Conservation (phyloP, 2,329 filamentous ascomycete species). For the Aspergillus bombycis region DNA sequence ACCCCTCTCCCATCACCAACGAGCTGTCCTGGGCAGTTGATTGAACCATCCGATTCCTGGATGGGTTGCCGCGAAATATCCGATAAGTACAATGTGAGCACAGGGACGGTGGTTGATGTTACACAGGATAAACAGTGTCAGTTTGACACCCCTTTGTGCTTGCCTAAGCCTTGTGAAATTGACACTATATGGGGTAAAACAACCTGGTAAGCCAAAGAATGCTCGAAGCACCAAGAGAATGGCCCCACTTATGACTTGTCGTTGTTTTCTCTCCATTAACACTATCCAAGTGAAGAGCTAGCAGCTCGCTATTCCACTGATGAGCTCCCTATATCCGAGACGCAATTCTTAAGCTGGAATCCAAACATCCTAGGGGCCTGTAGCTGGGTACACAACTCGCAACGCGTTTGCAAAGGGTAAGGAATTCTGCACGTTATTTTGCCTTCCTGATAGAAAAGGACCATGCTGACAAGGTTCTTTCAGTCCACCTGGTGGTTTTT, state of each 20-base stretch:
- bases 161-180: slow-evolving; percentile 6
- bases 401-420: slow-evolving; percentile 6
- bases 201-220: slow-evolving; percentile 7
- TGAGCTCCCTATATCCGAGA: neutral
- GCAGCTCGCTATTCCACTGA: slow-evolving; percentile 1
- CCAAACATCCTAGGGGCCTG: neutral
- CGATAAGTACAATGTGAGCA: neutral
- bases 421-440: neutral
- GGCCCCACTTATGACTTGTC: neutral
- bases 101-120: neutral
- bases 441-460: neutral
- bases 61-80: neutral
- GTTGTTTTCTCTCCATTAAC: neutral
- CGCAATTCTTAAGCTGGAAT: slow-evolving; percentile 8
- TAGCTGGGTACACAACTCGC: neutral
- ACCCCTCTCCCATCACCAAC: neutral
- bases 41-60: neutral
- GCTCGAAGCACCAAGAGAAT: neutral
- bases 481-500: slow-evolving; percentile 5
- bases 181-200: neutral
- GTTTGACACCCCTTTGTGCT: neutral
- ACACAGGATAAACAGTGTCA: neutral
- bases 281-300: neutral
- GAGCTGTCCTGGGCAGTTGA: neutral
- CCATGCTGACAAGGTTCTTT: neutral